Evolutionary conservation across 371 early-diverging fungal species (phyloP).

Genomic region (Syncephalastrum racemosum): DNA sequence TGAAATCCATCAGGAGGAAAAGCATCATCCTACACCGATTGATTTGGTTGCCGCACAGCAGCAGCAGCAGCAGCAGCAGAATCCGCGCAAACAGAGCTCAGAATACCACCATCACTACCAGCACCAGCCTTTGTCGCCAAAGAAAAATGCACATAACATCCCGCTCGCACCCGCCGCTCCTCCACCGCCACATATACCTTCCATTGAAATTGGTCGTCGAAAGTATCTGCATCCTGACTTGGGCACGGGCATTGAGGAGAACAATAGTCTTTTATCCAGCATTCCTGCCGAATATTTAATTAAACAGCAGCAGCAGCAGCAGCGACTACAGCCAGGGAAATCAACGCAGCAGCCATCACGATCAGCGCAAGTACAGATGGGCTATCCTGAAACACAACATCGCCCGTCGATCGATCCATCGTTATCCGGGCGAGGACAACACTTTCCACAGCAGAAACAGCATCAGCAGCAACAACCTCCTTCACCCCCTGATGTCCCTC

Average conservation of each 20-base stretch:
- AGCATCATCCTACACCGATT: slow-evolving; percentile 1
- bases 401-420: too few relatives aligned
- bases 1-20: not conserved
- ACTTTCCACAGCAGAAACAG: slow-evolving; percentile 1
- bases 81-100: not conserved
- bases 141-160: slow-evolving; percentile 8
- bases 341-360: not conserved
- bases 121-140: slow-evolving; percentile 1
- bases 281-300: slow-evolving; percentile 10
- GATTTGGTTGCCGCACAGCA: slow-evolving; percentile 3
- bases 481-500: too few relatives aligned
- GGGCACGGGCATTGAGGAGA: slow-evolving; percentile 9
- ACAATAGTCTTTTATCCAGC: slow-evolving; percentile 6
- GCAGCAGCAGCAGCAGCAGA: slow-evolving; percentile 5
- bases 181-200: slow-evolving; percentile 12
- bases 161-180: slow-evolving; percentile 14
- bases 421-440: too few relatives aligned
- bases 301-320: slow-evolving; percentile 5
- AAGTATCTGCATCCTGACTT: slow-evolving; percentile 10
- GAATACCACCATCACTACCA: slow-evolving; percentile 3
- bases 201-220: slow-evolving; percentile 13
- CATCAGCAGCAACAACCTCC: not conserved
- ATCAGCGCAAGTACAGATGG: not conserved
- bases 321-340: not conserved
- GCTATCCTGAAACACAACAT: too few relatives aligned